Evolutionary conservation across 495 filamentous ascomycete species (phyloP).

Genomic region (Barbatosphaeria neglecta): DNA sequence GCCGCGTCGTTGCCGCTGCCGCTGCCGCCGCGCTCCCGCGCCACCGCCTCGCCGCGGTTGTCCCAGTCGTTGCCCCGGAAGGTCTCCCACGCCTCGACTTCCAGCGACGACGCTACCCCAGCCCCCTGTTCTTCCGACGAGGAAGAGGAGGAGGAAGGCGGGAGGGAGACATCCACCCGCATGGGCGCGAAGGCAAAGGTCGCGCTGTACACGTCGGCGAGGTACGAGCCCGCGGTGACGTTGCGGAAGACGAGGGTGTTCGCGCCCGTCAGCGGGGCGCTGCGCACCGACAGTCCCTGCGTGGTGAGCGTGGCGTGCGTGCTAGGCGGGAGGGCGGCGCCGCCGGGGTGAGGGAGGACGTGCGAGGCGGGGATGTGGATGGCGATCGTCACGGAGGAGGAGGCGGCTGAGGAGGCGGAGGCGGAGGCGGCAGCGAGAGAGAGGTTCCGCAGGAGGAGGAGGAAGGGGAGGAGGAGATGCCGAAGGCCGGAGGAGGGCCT

Average conservation of each 20-base stretch:
- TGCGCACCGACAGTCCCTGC: constrained; percentile 23
- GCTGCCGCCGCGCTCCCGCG: constrained; percentile 14
- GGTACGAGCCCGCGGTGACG: constrained; percentile 55
- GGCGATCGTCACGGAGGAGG: constrained; percentile 15
- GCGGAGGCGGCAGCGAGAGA: constrained; percentile 1
- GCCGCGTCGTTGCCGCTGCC: background rate
- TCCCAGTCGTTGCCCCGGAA: constrained; percentile 81
- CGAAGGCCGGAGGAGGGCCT: no score
- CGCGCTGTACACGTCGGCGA: constrained; percentile 63
- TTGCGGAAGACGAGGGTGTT: constrained; percentile 66
- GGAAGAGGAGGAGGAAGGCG: constrained; percentile 1
- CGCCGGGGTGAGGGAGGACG: constrained; percentile 41
- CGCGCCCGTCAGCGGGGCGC: constrained; percentile 49
- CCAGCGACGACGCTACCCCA: constrained; percentile 27
- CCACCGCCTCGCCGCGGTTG: constrained; percentile 59
- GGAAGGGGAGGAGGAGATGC: constrained; percentile 8
- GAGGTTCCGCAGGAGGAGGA: constrained; percentile 7
- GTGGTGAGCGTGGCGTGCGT: constrained; percentile 65
- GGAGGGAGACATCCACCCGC: constrained; percentile 57
- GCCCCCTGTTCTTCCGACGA: constrained; percentile 24
- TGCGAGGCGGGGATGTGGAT: constrained; percentile 36
- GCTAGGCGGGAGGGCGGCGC: constrained; percentile 48
- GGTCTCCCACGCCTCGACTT: constrained; percentile 66
- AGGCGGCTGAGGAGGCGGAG: constrained; percentile 6
- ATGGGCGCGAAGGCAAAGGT: constrained; percentile 66